Base-by-base conservation (phyloP, 176 grass and related monocot species). In the Ampelocalamus luodianensis region DNA sequence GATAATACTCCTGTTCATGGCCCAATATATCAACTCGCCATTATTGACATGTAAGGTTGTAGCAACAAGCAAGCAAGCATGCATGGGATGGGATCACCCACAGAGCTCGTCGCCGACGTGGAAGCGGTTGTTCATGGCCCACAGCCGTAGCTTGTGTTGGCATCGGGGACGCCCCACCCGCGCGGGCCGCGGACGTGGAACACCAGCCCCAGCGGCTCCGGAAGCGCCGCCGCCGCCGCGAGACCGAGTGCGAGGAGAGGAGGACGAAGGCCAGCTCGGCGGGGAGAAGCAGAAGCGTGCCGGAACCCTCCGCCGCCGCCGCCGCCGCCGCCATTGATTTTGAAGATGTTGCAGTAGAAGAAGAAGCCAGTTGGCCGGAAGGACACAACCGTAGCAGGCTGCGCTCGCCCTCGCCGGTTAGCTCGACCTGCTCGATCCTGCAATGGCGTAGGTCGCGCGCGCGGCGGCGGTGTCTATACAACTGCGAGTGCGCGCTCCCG, bases 51-150 rank as follows among this genome's bases (percentile, higher is more conserved):
- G 16, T 36, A 38, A 18, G 13, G 12, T 38, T 7, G 11, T 18
- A n/a, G 5, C 17, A 22, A 22, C 10, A 58, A n/a, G 20, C 54
- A 58, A 11, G 22, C n/a, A 23, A 29, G 29, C 29, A 29, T 5
- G 29, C 29, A 29, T 5, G 14, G 39, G 24, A 27, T 22, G 34
- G 18, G 69, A 24, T 5, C 17, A 71, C 87, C 89, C 60, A 94
- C 90, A 87, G 60, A 97, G 85, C 46, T 5, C 58, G 79, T 97
- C 92, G 74, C 86, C 90, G 55, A 94, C 83, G 84, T 80, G 94
- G 83, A 94, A 94, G 71, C 90, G 90, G 92, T 90, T 97, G 49
- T 54, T 81, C 49, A 60, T 72, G n/a, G 94, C 86, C 92, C 94
- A 97, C 86, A 89, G 68, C 80, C 88, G 69, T 92, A 97, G 78